phyloP scores from a whole-genome alignment of 2,329 filamentous ascomycete genomes.

The Cordyceps farinosa region DNA sequence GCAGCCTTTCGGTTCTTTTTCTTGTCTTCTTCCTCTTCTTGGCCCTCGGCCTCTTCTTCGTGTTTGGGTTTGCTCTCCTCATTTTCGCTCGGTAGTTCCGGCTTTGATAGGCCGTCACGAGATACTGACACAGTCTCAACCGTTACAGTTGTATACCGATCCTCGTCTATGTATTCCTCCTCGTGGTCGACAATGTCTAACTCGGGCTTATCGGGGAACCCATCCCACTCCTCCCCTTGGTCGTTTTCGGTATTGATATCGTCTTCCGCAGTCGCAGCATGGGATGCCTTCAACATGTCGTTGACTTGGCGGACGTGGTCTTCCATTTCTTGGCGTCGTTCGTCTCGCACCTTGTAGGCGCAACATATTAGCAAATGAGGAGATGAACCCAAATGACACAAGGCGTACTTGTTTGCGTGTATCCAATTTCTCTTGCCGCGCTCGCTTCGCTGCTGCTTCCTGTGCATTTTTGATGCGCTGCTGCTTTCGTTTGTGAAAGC shows the following conservation, averaged over 20 bases:
- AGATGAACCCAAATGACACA: conserved; percentile 11
- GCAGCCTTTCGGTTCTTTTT: conserved; percentile 20
- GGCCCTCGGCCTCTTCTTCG: conserved; percentile 28
- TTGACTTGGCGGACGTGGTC: conserved; percentile 77
- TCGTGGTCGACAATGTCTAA: conserved; percentile 67
- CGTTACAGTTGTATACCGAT: conserved; percentile 91
- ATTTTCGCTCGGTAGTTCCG: conserved; percentile 37
- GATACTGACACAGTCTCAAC: conserved; percentile 84
- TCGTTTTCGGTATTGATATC: conserved; percentile 35
- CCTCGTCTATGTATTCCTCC: conserved; percentile 94
- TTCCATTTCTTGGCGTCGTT: conserved; percentile 76
- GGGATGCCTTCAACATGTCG: conserved; percentile 61
- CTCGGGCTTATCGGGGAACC: conserved; percentile 53
- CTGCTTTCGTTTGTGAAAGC: conserved; percentile 93
- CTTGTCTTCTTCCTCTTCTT: not conserved
- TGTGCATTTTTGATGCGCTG: conserved; percentile 82
- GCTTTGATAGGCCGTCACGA: conserved; percentile 65
- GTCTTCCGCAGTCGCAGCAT: conserved; percentile 43
- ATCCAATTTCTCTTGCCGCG: conserved; percentile 70
- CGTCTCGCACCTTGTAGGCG: conserved; percentile 67
- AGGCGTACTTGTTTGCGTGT: conserved; percentile 68
- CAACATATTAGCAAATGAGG: not conserved
- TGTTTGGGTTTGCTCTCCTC: conserved; percentile 30
- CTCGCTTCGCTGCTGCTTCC: conserved; percentile 73
- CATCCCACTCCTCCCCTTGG: conserved; percentile 59